Conservation (phyloP, 768 basidiomycete genomes). For the Podaxis sp. region DNA sequence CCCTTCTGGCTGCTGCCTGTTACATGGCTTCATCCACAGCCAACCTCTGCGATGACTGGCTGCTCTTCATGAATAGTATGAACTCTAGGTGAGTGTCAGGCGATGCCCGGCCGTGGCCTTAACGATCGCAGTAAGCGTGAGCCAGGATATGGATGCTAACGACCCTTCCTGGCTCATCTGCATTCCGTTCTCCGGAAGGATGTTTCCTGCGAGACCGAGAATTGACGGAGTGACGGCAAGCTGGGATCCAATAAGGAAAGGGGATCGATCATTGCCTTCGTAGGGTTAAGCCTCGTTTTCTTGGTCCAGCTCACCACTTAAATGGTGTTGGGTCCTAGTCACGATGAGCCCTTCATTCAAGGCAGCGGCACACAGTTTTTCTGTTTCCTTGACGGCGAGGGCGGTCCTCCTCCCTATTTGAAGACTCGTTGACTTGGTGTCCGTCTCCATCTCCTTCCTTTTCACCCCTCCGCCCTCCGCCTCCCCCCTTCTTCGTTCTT, state of each 20-base stretch:
- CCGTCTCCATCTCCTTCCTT: neutral
- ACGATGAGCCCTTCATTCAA: conserved; percentile 1
- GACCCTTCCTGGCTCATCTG: neutral
- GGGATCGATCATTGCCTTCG: neutral
- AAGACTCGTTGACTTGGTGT: neutral
- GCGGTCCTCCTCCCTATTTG: conserved; percentile 1
- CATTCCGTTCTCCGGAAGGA: neutral
- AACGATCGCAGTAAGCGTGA: neutral
- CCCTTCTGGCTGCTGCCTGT: no score
- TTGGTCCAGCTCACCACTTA: conserved; percentile 1
- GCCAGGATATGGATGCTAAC: neutral
- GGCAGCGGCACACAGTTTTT: neutral
- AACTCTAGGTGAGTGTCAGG: neutral
- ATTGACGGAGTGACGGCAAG: neutral
- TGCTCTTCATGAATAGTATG: neutral
- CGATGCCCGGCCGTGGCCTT: neutral
- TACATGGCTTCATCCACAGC: neutral
- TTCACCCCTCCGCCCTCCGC: neutral
- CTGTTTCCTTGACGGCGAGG: conserved; percentile 7
- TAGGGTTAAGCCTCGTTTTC: conserved; percentile 7
- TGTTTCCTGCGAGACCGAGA: neutral
- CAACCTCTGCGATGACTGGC: neutral
- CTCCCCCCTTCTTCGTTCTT: neutral
- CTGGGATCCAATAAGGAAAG: neutral
- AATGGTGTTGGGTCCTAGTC: neutral